phyloP scores from a whole-genome alignment of 2,329 filamentous ascomycete genomes.

The Fusarium decemcellulare region DNA sequence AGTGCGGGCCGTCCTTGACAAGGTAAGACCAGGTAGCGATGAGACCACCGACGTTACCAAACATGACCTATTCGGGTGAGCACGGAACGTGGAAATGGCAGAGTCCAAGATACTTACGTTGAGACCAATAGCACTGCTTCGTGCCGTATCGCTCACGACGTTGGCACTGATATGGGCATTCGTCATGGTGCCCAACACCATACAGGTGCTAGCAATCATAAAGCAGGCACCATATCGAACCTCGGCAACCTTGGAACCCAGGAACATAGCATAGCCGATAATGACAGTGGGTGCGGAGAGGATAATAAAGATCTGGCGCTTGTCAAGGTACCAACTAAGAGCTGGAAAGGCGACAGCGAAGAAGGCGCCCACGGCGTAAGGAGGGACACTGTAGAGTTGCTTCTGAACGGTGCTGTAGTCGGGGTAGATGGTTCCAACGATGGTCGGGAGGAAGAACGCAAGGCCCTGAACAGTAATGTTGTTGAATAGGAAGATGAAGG shows the following conservation, averaged over 20 bases:
- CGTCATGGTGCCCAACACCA: constrained; percentile 72
- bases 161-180: constrained; percentile 76
- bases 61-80: constrained; percentile 44
- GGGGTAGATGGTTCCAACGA: constrained; percentile 75
- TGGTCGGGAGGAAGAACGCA: constrained; percentile 76
- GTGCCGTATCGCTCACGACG: constrained; percentile 75
- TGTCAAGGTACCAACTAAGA: constrained; percentile 69
- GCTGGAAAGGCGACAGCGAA: constrained; percentile 71
- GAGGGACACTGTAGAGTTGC: constrained; percentile 76
- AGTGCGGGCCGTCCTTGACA: constrained; percentile 74
- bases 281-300: constrained; percentile 70
- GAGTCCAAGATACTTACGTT: constrained; percentile 35
- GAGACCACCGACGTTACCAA: constrained; percentile 70
- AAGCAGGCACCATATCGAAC: constrained; percentile 76
- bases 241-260: constrained; percentile 61
- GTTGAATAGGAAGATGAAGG: constrained; percentile 73
- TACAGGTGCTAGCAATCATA: constrained; percentile 72
- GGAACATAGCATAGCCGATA: constrained; percentile 75
- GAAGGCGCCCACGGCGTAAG: constrained; percentile 74
- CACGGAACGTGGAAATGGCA: accelerated
- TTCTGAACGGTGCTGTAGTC: constrained; percentile 68
- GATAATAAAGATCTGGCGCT: constrained; percentile 69
- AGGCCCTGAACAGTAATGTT: constrained; percentile 78
- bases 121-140: constrained; percentile 72
- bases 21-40: constrained; percentile 77